Conservation (phyloP, 1,139 yeast species). For the Yamadazyma aaseri region DNA sequence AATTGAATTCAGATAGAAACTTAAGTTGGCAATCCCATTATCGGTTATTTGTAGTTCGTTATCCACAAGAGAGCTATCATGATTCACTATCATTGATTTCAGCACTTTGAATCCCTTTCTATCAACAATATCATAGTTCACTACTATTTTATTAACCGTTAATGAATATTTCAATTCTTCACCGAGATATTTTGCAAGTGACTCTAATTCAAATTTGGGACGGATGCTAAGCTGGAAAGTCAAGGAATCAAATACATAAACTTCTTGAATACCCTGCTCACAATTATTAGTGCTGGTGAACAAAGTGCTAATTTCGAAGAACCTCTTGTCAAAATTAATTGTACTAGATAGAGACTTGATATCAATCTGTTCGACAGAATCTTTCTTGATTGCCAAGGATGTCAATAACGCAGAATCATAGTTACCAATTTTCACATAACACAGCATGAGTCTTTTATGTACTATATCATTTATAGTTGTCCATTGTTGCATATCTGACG, state of each 20-base stretch:
- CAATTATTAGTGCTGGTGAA: constrained; percentile 1
- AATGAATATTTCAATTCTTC: not conserved
- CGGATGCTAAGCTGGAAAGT: constrained; percentile 11
- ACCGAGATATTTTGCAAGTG: not conserved
- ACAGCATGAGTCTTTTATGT: constrained; percentile 4
- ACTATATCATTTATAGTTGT: constrained; percentile 5
- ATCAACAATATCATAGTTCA: not conserved
- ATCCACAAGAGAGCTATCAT: not conserved
- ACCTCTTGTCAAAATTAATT: not conserved
- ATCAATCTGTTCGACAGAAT: too few relatives aligned
- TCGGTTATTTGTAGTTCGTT: constrained; percentile 1
- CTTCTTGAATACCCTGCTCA: constrained; percentile 1
- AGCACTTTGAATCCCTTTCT: not conserved
- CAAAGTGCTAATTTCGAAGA: constrained; percentile 10
- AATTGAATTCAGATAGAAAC: not conserved
- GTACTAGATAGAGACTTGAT: not conserved
- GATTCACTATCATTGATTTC: not conserved
- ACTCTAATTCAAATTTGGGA: constrained; percentile 4
- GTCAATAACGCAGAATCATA: constrained; percentile 2
- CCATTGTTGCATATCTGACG: constrained; percentile 6
- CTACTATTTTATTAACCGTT: not conserved
- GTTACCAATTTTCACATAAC: constrained; percentile 7
- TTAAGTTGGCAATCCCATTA: constrained; percentile 1
- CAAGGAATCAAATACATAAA: constrained; percentile 12
- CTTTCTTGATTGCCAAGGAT: not conserved